phyloP scores from a whole-genome alignment of 106 monocot genomes.

The Triglochin maritima region DNA sequence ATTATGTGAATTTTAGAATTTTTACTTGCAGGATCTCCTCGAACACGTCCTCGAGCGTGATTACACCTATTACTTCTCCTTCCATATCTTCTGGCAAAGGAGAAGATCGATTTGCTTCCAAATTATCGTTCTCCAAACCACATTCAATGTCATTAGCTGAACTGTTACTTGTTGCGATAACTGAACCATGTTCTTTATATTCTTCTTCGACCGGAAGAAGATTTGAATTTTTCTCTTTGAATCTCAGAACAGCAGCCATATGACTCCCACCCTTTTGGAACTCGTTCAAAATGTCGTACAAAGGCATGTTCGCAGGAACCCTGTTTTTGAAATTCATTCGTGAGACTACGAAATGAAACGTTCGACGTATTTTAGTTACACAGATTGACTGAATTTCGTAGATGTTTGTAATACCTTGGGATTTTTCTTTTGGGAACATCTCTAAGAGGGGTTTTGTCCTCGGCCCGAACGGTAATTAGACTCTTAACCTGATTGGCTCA shows the following conservation, averaged over 20 bases:
- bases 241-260: conserved; percentile 98
- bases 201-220: conserved; percentile 20
- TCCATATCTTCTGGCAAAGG: conserved; percentile 50
- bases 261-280: conserved; percentile 99
- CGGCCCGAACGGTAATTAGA: conserved; percentile 97
- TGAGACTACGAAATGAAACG: neutral
- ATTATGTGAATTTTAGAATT: too few species aligned
- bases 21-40: conserved; percentile 92
- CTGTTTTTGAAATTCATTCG: conserved; percentile 16
- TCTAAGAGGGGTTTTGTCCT: conserved; percentile 97
- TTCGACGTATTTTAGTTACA: neutral
- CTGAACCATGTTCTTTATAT: neutral
- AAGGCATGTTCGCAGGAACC: conserved; percentile 97
- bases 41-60: conserved; percentile 99
- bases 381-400: neutral
- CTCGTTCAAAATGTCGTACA: conserved; percentile 98
- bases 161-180: neutral
- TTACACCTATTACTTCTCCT: conserved; percentile 91
- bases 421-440: conserved; percentile 96
- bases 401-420: conserved; percentile 46
- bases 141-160: conserved; percentile 42
- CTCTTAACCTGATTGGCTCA: conserved; percentile 69
- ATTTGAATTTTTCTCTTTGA: conserved; percentile 37
- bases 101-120: neutral
- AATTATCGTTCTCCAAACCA: neutral